phyloP scores from a whole-genome alignment of 2,329 filamentous ascomycete genomes.

The Calonectria leucothoes region DNA sequence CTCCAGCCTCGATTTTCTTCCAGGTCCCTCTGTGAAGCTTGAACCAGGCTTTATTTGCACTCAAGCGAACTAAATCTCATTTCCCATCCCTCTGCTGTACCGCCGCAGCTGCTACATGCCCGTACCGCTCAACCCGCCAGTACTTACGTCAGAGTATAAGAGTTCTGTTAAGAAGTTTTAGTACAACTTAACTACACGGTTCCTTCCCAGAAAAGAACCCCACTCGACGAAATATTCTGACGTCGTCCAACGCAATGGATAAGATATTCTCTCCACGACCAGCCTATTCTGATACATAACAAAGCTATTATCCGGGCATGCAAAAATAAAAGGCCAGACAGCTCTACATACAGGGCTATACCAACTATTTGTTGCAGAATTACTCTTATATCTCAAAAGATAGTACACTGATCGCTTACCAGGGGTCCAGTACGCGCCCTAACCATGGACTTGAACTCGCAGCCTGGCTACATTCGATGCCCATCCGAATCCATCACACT shows the following conservation, averaged over 20 bases:
- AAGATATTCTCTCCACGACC: slow-evolving; percentile 26
- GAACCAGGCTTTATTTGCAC: not conserved
- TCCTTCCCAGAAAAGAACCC: slow-evolving; percentile 15
- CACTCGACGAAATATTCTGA: slow-evolving; percentile 4
- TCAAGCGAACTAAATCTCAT: not conserved
- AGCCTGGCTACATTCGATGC: slow-evolving; percentile 24
- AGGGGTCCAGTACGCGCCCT: not conserved
- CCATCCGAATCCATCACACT: slow-evolving; percentile 26
- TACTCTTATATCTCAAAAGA: slow-evolving; percentile 11
- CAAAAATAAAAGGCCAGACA: not conserved
- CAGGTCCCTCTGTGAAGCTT: not conserved
- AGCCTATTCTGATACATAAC: slow-evolving; percentile 35
- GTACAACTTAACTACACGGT: not conserved
- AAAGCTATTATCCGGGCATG: slow-evolving; percentile 13
- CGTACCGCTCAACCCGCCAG: not conserved
- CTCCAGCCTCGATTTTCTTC: not conserved
- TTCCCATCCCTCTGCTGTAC: not conserved
- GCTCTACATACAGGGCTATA: not conserved
- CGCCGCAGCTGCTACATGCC: not conserved
- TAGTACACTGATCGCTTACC: not conserved
- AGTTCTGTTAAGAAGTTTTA: not conserved
- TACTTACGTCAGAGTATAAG: slow-evolving; percentile 17
- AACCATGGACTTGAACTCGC: slow-evolving; percentile 33
- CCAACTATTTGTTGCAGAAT: slow-evolving; percentile 17
- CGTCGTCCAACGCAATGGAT: slow-evolving; percentile 37